Evolutionary conservation across 257 asterid species (phyloP), one percentile per base, ranked within the genome.

Genomic region (Capsicum pubescens): DNA sequence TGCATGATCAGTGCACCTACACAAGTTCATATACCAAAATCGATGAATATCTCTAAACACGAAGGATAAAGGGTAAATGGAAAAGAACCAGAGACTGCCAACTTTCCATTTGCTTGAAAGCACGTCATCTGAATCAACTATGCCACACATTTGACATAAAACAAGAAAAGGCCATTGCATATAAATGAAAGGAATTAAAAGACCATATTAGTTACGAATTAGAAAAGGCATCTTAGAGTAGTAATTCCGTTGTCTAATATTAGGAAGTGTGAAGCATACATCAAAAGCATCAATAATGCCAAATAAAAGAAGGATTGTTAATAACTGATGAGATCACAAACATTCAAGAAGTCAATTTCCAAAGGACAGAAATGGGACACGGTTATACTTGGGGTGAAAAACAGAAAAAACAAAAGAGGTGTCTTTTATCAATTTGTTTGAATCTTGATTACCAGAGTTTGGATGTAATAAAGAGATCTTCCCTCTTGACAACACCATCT

Each of bases 401-500:
- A 61, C 13, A 36, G 26, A 61, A 32, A 19, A 64, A 26, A 26
- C 26, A 6, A 17, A 5, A 6, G 46, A 26, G 32, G 32, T 26
- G 71, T 14, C 19, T 13, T 67, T 10, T 11, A 35, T 35, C 26
- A 42, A 70, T 70, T 42, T 17, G 56, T 70, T 70, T 5, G 56
- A 70, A 42, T 70, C 79, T 17, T 17, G 79, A 70, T 70, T 70
- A 93, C 98, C 98, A 91, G 91, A 95, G 98, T 86, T 95, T 95
- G 83, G 98, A 95, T 83, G 98, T 91, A 83, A 95, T 91, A 80
- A 93, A 95, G 89, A 93, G 84, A 56, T 95, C 96, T 88, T 93
- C 94, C 88, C 98, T 87, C 92, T 92, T 91, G 85, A 95, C 95
- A 84, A 88, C 91, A 78, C 97, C 95, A 82, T 87, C 93, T 58